Conservation (phyloP, 1,284 basidiomycete genomes). For the Cutaneotrichosporon sp. region DNA sequence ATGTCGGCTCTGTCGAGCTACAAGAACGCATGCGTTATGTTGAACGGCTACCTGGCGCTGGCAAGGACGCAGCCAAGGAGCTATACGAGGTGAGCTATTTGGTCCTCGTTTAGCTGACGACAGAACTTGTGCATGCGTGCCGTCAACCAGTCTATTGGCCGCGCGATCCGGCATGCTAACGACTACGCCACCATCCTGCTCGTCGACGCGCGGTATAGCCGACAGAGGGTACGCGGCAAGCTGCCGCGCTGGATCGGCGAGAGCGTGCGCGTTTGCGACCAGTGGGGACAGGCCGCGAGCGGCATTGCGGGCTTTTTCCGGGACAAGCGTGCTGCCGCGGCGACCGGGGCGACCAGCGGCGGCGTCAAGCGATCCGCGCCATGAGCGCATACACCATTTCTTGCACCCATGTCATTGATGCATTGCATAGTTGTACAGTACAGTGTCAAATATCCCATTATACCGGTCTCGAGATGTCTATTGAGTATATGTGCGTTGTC, state of each 20-base stretch:
- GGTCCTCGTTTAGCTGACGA: background rate
- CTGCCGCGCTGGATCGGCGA: constrained; percentile 82
- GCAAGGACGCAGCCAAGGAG: constrained; percentile 70
- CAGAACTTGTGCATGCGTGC: constrained; percentile 88
- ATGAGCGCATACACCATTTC: background rate
- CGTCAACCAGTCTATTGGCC: constrained; percentile 94
- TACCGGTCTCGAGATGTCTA: background rate
- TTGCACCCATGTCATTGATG: background rate
- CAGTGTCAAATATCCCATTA: background rate
- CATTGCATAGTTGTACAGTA: constrained; percentile 6
- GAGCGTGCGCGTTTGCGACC: constrained; percentile 58
- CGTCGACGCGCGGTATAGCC: constrained; percentile 73
- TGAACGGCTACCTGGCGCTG: constrained; percentile 49
- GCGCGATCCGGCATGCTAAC: constrained; percentile 77
- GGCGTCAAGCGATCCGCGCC: background rate
- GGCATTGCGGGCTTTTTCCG: constrained; percentile 64
- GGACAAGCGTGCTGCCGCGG: constrained; percentile 35
- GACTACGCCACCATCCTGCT: constrained; percentile 81
- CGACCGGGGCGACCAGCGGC: background rate
- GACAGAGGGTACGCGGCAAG: constrained; percentile 63
- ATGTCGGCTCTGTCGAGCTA: constrained; percentile 81
- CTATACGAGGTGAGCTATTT: constrained; percentile 59
- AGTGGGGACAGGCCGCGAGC: constrained; percentile 69
- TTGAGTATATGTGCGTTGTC: background rate
- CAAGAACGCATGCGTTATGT: constrained; percentile 87